These are phyloP conservation scores for Periglandula ipomoeae DNA, from an alignment of 2,329 filamentous ascomycete species.

Conservation along the genomic window DNA sequence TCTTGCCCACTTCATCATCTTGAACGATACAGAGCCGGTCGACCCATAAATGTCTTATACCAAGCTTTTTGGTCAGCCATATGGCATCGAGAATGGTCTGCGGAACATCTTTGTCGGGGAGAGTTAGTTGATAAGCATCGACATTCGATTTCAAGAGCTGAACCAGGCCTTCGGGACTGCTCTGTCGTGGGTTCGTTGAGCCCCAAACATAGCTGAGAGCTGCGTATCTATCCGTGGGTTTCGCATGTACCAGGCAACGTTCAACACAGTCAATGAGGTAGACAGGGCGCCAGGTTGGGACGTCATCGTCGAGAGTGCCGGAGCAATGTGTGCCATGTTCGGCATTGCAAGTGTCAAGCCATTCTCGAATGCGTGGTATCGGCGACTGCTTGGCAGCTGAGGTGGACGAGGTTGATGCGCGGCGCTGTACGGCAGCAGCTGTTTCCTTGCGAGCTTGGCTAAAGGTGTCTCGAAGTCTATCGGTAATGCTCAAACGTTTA, in stretches of 20 bases:
- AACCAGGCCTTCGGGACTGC: conserved; percentile 16
- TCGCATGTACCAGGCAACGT: conserved; percentile 27
- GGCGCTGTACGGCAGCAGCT: conserved; percentile 18
- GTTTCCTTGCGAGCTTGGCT: conserved; percentile 22
- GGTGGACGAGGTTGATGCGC: conserved; percentile 19
- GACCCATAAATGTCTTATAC: conserved; percentile 35
- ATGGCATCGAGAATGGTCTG: conserved; percentile 35
- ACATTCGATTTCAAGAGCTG: conserved; percentile 28
- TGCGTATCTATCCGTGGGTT: conserved; percentile 30
- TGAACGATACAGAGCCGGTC: conserved; percentile 37
- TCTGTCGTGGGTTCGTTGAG: conserved; percentile 16
- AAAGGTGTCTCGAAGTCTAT: conserved; percentile 27
- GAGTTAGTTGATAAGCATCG: conserved; percentile 23
- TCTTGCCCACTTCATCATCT: conserved; percentile 30
- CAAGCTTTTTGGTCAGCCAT: conserved; percentile 33
- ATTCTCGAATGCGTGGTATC: conserved; percentile 29
- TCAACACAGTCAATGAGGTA: conserved; percentile 34
- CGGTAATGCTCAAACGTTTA: conserved; percentile 33
- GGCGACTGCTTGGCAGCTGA: conserved; percentile 24
- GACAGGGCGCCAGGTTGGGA: conserved; percentile 27
- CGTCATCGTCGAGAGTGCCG: conserved; percentile 15
- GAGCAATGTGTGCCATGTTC: conserved; percentile 32
- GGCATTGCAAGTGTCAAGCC: conserved; percentile 34
- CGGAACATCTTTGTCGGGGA: conserved; percentile 30
- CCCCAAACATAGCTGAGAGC: conserved; percentile 39